Base-by-base conservation (phyloP, 2,329 filamentous ascomycete genomes). In the Metarhizium robertsii region DNA sequence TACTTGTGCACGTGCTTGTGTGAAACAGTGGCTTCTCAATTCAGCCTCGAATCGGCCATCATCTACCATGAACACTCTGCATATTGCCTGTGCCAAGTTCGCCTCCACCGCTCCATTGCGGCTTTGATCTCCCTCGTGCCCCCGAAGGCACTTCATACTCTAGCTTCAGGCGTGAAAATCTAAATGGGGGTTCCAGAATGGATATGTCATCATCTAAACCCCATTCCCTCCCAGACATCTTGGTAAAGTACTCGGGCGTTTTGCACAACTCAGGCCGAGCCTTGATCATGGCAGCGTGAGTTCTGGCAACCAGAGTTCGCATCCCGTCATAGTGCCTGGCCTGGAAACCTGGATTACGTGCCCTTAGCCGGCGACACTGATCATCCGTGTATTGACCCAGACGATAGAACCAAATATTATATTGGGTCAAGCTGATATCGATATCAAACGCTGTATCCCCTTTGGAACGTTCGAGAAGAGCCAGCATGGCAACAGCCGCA, bases 381-480 rank as follows among this genome's bases (percentile, higher is more conserved):
- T 52, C 52, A 16, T 58, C 56, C 3, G 54, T 53, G 8, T 66
- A 62, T n/a, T 57, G 57, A 6, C 62, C 64, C 6, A 64, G 61
- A 1, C 53, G 55, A 49, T 61, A 61, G 16, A 60, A 62, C 61
- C 62, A 64, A 38, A 65, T 63, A 47, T 65, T 65, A 36, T 65
- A 66, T 52, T 65, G 64, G 0, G 61, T 64, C 20, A 66, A 50
- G 34, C 62, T 64, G 51, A 65, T 54, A 40, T 65, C 60, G 0
- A 65, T 55, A 16, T 64, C 58, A 25, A 59, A 65, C 0, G 64
- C 64, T 5, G 47, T 58, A 8, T 58, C 55, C 13, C 56, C 51
- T 16, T 58, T 55, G 1, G 62, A 59, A 14, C 64, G 62, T 34
- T 54, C 50, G 2, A 60, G 25, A 5, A 64, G 52, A 3, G 62